Conservation (phyloP, 495 filamentous ascomycete species). For the Penicillium antarcticum region DNA sequence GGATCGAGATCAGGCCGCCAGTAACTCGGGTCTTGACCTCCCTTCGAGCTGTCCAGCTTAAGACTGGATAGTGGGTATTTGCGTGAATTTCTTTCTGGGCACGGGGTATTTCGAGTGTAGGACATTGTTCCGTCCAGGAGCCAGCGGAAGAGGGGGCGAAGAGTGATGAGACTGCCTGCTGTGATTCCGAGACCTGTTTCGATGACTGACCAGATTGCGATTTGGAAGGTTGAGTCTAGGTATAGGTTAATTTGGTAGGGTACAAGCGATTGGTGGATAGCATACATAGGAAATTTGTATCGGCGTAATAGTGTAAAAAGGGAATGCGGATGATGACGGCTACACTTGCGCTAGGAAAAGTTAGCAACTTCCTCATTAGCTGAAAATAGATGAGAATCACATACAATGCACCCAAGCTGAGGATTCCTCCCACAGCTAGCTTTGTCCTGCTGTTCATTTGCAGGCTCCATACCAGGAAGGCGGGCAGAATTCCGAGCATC, state of each 20-base stretch:
- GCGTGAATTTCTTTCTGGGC: neutral
- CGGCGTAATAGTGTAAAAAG: conserved; percentile 16
- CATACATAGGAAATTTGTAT: conserved; percentile 29
- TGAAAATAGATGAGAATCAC: neutral
- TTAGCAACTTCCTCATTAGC: neutral
- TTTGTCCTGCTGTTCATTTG: conserved; percentile 28
- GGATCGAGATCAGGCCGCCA: conserved; percentile 13
- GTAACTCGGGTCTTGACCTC: neutral
- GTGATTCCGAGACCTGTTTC: conserved; percentile 35
- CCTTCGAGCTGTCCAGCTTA: neutral
- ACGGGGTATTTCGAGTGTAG: neutral
- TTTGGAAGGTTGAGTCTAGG: conserved; percentile 22
- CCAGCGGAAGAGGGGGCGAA: conserved; percentile 34
- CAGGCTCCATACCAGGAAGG: conserved; percentile 21
- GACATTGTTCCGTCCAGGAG: conserved; percentile 10
- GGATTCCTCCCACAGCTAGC: conserved; percentile 22
- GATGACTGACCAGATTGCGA: conserved; percentile 31
- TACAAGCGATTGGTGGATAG: neutral
- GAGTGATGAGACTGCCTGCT: conserved; percentile 34
- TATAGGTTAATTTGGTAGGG: neutral
- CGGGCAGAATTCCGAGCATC: conserved; percentile 25
- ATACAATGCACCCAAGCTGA: conserved; percentile 28
- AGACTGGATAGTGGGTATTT: conserved; percentile 4
- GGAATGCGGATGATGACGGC: conserved; percentile 30
- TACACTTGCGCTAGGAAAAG: conserved; percentile 16